These are phyloP conservation scores for Phaffia rhodozyma DNA, from an alignment of 1,284 basidiomycete genomes.

Conservation along the genomic window DNA sequence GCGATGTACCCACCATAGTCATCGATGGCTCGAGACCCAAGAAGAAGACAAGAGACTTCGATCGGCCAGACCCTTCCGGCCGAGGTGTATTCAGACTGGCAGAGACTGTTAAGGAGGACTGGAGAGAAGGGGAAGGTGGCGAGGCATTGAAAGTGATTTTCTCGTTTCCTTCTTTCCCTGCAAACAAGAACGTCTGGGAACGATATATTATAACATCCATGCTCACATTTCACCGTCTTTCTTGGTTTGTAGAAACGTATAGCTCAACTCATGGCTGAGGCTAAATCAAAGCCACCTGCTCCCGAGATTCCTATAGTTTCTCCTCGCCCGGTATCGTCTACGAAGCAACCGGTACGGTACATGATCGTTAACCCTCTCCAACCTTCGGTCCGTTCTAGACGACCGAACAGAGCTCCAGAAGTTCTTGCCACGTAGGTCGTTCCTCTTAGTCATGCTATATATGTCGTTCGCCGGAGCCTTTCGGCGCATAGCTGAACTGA, in stretches of 20 bases:
- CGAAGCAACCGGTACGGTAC: too few relatives aligned
- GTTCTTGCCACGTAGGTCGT: too few relatives aligned
- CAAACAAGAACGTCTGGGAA: too few relatives aligned
- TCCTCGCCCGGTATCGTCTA: too few relatives aligned
- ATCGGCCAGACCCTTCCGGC: constrained; percentile 18
- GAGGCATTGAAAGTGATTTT: constrained; percentile 30
- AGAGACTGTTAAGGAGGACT: constrained; percentile 35
- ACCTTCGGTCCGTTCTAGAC: background rate
- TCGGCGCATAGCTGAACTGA: too few relatives aligned
- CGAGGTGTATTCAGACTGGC: constrained; percentile 35
- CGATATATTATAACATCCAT: too few relatives aligned
- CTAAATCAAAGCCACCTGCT: background rate
- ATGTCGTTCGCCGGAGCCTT: too few relatives aligned
- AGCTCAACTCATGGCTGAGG: constrained; percentile 7
- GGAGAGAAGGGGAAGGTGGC: constrained; percentile 32
- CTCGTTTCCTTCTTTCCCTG: background rate
- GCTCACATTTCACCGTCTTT: background rate
- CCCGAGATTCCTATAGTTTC: background rate
- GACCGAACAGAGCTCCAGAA: too few relatives aligned
- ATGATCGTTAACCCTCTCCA: background rate
- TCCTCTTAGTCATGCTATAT: too few relatives aligned
- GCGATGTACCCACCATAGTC: constrained; percentile 22
- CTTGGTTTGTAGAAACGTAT: background rate
- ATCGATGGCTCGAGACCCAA: constrained; percentile 26
- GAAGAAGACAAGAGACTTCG: constrained; percentile 15